These are phyloP conservation scores for Citrus hindsii DNA, from an alignment of 345 rosid genomes.

Conservation along the genomic window DNA sequence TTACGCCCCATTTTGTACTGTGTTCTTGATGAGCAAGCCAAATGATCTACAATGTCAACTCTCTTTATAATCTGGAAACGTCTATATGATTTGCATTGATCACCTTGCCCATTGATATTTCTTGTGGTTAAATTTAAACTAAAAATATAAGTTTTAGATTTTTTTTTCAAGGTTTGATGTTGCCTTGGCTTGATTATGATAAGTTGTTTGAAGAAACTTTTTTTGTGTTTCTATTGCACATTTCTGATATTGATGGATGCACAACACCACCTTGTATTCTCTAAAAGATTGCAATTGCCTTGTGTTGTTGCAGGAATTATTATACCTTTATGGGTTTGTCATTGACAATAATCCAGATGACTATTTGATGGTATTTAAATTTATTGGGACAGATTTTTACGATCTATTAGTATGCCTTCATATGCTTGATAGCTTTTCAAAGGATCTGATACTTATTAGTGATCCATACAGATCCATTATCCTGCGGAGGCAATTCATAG, in stretches of 20 bases:
- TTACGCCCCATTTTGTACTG: background rate
- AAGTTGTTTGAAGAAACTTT: background rate
- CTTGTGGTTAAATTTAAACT: background rate
- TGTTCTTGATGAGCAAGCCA: background rate
- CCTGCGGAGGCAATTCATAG: slow-evolving; percentile 79
- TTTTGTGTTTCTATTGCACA: background rate
- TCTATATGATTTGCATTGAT: background rate
- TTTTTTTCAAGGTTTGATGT: background rate
- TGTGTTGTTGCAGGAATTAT: slow-evolving; percentile 60
- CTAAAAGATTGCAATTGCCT: background rate
- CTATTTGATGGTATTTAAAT: slow-evolving; percentile 72
- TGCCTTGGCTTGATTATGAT: background rate
- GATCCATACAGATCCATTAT: slow-evolving; percentile 64
- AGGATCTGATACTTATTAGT: background rate
- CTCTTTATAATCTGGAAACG: background rate
- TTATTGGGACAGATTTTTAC: background rate
- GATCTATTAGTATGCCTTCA: background rate
- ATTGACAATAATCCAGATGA: slow-evolving; percentile 85
- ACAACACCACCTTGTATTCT: background rate
- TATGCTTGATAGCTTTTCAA: background rate
- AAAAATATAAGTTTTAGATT: background rate
- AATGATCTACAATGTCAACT: background rate
- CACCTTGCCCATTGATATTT: background rate
- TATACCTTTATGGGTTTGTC: slow-evolving; percentile 92
- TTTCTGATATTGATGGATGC: background rate